phyloP scores from a whole-genome alignment of 768 basidiomycete genomes.

The Pleurotus sapidus region DNA sequence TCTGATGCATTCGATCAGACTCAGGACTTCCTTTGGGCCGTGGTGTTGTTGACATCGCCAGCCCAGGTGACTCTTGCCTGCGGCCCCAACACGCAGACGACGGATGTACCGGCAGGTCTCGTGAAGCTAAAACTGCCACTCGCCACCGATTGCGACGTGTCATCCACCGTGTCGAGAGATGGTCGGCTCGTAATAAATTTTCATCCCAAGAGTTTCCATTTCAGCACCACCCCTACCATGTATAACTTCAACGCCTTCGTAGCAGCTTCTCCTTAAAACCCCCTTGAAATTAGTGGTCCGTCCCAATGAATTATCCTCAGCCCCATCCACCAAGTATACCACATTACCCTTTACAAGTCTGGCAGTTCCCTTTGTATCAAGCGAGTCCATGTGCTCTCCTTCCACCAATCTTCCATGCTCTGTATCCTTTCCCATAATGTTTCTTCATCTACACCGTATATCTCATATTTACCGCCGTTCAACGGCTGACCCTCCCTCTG shows the following conservation, averaged over 20 bases:
- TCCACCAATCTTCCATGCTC: constrained; percentile 90
- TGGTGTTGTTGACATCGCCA: constrained; percentile 58
- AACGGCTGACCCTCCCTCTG: constrained; percentile 61
- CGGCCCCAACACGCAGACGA: constrained; percentile 39
- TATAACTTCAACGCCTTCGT: constrained; percentile 80
- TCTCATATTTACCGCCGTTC: constrained; percentile 77
- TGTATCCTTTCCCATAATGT: constrained; percentile 80
- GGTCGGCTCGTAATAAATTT: constrained; percentile 46
- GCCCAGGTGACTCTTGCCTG: constrained; percentile 55
- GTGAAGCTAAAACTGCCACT: constrained; percentile 63
- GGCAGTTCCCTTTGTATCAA: constrained; percentile 82
- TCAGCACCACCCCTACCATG: constrained; percentile 45
- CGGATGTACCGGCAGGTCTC: constrained; percentile 52
- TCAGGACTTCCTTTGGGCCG: constrained; percentile 64
- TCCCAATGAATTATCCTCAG: background rate
- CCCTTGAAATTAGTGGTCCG: background rate
- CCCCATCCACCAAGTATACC: background rate
- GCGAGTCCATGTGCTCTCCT: constrained; percentile 84
- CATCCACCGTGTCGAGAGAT: constrained; percentile 43
- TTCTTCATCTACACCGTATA: constrained; percentile 85
- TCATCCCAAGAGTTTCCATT: constrained; percentile 47
- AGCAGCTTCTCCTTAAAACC: constrained; percentile 17
- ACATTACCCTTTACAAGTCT: constrained; percentile 41
- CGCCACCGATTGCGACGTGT: constrained; percentile 47
- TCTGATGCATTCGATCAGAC: constrained; percentile 33